These are phyloP conservation scores for Xylariaceae sp. DNA, from an alignment of 2,329 filamentous ascomycete genomes.

Conservation along the genomic window DNA sequence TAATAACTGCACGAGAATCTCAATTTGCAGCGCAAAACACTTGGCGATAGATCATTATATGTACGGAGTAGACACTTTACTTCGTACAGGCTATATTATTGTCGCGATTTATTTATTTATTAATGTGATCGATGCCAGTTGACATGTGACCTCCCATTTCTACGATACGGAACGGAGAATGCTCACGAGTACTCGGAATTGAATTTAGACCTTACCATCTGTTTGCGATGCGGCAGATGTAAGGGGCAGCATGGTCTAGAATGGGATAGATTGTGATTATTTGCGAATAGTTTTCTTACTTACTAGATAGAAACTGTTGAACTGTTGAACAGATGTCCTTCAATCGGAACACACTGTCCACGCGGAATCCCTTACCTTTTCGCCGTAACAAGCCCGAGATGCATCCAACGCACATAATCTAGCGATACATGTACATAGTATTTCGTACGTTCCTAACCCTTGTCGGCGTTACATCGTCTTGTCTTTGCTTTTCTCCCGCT, in stretches of 20 bases:
- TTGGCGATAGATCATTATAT: no score
- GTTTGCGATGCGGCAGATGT: no score
- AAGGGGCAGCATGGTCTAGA: no score
- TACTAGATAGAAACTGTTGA: no score
- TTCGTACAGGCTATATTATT: no score
- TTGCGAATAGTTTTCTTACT: no score
- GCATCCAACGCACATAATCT: not conserved
- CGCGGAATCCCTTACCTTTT: not conserved
- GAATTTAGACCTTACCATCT: not conserved
- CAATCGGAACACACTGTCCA: not conserved
- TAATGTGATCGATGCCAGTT: not conserved
- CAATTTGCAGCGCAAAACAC: no score
- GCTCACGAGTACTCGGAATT: not conserved
- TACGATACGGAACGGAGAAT: not conserved
- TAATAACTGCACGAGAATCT: no score
- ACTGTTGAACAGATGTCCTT: no score
- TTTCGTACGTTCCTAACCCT: not conserved
- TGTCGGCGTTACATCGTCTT: not conserved
- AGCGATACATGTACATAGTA: no score
- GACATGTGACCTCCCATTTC: not conserved
- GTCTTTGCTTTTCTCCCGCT: not conserved
- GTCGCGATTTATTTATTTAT: not conserved
- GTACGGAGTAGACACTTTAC: no score
- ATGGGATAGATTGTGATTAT: no score
- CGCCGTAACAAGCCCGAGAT: not conserved